Evolutionary conservation across 768 basidiomycete genomes (phyloP), one percentile per base, ranked within the genome.

Genomic region (Rhodotorula taiwanensis): DNA sequence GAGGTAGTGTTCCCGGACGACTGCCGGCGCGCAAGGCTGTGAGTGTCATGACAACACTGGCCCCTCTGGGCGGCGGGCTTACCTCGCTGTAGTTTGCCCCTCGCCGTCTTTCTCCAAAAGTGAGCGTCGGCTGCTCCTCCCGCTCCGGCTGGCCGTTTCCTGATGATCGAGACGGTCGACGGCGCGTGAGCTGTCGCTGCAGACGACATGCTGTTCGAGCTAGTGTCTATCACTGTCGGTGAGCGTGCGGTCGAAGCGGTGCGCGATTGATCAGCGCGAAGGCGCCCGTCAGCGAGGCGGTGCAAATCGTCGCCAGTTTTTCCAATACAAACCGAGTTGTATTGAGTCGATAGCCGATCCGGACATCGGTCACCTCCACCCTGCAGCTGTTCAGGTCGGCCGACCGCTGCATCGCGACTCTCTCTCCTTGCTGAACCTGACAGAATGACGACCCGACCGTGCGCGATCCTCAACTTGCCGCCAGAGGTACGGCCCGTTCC

Each of bases 41-140:
- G 4, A 14, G 13, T n/a, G 7, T 15, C 2, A 15, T 2, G 13
- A 7, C 1, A 10, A 44, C 8, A 21, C 43, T n/a, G 23, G 7
- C 43, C 20, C 13, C 20, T 20, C 20, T 11, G 20, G 13, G 9
- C 16, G 14, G 2, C 5, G 9, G 25, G 47, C 79, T 48, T 52
- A 90, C 93, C 87, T 79, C 93, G 95, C 72, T 93, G 83, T 25
- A 99, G 89, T 73, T 92, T 93, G 21, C 95, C 95, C 70, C 83
- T 79, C 0, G 88, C 87, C 0, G 95, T 97, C 77, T 98, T 98
- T 76, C 89, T 94, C 80, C 50, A 70, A 58, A 51, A 70, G 11
- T 34, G 6, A 14, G 54, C n/a, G 23, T 50, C 50, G 1, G 54
- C n/a, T 1, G 64, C 54, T 1, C 42, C 53, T 1, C 58, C 53